Evolutionary conservation across 2,329 filamentous ascomycete genomes (phyloP).

Genomic region (Falciphora oryzae): DNA sequence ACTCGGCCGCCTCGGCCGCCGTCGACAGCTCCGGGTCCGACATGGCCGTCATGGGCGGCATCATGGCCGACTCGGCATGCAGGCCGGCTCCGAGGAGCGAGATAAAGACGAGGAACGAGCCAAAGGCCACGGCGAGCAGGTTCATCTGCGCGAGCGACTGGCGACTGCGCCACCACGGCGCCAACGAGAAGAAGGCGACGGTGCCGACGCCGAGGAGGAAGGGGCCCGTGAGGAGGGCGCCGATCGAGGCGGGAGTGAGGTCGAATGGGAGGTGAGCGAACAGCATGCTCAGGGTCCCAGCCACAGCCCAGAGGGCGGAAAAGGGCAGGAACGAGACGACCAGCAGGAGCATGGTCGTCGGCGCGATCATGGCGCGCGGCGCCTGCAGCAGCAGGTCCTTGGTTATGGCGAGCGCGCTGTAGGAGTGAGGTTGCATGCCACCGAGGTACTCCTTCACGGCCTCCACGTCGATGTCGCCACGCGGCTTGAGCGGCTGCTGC

Average conservation of each 20-base stretch:
- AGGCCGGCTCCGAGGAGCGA: slow-evolving; percentile 42
- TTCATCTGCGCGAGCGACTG: slow-evolving; percentile 29
- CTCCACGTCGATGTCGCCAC: slow-evolving; percentile 26
- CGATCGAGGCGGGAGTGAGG: slow-evolving; percentile 33
- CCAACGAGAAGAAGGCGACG: slow-evolving; percentile 27
- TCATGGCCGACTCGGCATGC: slow-evolving; percentile 31
- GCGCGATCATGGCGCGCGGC: slow-evolving; percentile 41
- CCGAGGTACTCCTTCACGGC: slow-evolving; percentile 30
- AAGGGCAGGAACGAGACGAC: slow-evolving; percentile 39
- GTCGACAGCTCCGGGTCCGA: slow-evolving; percentile 26
- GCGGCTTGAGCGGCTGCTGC: slow-evolving; percentile 21
- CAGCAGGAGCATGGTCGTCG: slow-evolving; percentile 42
- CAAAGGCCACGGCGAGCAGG: slow-evolving; percentile 29
- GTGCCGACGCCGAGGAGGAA: slow-evolving; percentile 34
- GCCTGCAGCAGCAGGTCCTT: slow-evolving; percentile 34
- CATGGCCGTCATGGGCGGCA: slow-evolving; percentile 17
- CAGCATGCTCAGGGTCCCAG: slow-evolving; percentile 39
- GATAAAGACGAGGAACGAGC: slow-evolving; percentile 32
- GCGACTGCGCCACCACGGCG: slow-evolving; percentile 21
- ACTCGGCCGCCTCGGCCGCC: slow-evolving; percentile 16
- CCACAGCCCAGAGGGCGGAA: slow-evolving; percentile 41
- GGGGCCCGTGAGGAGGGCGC: slow-evolving; percentile 38
- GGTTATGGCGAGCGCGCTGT: slow-evolving; percentile 24
- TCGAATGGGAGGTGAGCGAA: slow-evolving; percentile 39
- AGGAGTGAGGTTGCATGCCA: slow-evolving; percentile 34